Evolutionary conservation across 2,329 filamentous ascomycete species (phyloP).

Genomic region (Colletotrichum agaves): DNA sequence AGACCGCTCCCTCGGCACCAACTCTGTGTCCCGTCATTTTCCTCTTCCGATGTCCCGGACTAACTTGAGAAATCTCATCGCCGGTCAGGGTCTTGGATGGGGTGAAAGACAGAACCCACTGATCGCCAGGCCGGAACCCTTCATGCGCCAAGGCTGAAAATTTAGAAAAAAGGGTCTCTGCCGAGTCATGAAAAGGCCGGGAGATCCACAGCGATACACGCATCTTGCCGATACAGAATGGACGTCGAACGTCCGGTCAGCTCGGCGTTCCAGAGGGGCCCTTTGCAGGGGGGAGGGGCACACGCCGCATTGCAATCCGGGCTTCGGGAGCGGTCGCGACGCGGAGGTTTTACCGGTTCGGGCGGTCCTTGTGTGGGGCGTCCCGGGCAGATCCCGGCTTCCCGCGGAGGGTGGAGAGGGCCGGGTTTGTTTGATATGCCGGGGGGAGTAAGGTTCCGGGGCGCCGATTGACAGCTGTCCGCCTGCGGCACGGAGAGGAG

Average conservation of each 20-base stretch:
- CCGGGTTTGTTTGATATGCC: background rate
- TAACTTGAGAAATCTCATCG: background rate
- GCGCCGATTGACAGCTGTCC: constrained; percentile 5
- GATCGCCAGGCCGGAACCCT: constrained; percentile 10
- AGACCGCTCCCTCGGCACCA: no score
- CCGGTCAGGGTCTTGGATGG: background rate
- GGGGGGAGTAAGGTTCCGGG: background rate
- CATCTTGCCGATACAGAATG: no score
- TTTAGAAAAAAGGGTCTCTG: no score
- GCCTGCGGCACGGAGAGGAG: background rate
- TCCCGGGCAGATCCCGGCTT: constrained; percentile 27
- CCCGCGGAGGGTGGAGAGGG: background rate
- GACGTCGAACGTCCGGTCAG: no score
- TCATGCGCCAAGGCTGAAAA: background rate
- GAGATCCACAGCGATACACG: no score
- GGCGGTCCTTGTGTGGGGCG: constrained; percentile 15
- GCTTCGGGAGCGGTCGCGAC: background rate
- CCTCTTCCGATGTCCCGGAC: background rate
- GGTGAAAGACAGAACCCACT: background rate
- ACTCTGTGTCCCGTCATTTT: no score
- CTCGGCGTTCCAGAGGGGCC: no score
- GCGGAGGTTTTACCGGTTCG: constrained; percentile 31
- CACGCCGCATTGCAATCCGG: background rate
- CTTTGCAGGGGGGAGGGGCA: no score
- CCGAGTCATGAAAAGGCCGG: constrained; percentile 19